These are phyloP conservation scores for Trichosporon sp. DNA, from an alignment of 1,284 basidiomycete genomes.

Conservation along the genomic window DNA sequence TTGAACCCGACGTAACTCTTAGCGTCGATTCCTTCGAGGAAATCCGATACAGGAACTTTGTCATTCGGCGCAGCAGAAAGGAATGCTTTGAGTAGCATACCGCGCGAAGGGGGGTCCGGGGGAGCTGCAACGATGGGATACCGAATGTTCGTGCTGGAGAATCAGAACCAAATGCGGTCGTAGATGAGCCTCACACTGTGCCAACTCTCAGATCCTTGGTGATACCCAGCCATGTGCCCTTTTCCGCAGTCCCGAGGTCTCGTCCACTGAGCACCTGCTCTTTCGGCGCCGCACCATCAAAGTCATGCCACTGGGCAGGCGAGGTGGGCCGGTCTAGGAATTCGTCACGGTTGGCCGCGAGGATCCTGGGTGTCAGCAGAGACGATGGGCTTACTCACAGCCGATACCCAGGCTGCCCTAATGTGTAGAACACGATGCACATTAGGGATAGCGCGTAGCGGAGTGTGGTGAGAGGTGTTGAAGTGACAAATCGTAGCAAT, in stretches of 20 bases:
- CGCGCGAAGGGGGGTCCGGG: conserved; percentile 32
- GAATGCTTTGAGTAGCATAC: conserved; percentile 34
- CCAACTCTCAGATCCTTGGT: conserved; percentile 40
- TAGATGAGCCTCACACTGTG: conserved; percentile 31
- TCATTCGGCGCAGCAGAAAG: conserved; percentile 23
- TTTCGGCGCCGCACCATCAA: conserved; percentile 18
- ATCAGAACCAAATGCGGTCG: not conserved
- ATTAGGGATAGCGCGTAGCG: conserved; percentile 18
- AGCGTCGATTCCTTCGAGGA: conserved; percentile 23
- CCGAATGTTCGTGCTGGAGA: conserved; percentile 42
- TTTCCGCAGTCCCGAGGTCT: conserved; percentile 29
- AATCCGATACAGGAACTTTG: conserved; percentile 17
- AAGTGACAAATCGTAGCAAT: not conserved
- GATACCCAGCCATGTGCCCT: conserved; percentile 46
- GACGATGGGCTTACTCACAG: conserved; percentile 26
- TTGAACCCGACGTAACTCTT: conserved; percentile 46
- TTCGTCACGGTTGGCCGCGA: conserved; percentile 47
- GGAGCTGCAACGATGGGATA: conserved; percentile 24
- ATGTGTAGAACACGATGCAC: conserved; percentile 47
- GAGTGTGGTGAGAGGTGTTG: not conserved
- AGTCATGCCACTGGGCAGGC: conserved; percentile 44
- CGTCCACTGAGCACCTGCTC: conserved; percentile 32
- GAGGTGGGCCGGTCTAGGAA: conserved; percentile 40
- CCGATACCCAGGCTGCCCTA: conserved; percentile 38
- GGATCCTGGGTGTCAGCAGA: conserved; percentile 26